Percentiles rank a stretch among this genome's conserved stretches.
phyloP scores from a whole-genome alignment of 2,329 filamentous ascomycete species.

The Colletotrichum sp. region DNA sequence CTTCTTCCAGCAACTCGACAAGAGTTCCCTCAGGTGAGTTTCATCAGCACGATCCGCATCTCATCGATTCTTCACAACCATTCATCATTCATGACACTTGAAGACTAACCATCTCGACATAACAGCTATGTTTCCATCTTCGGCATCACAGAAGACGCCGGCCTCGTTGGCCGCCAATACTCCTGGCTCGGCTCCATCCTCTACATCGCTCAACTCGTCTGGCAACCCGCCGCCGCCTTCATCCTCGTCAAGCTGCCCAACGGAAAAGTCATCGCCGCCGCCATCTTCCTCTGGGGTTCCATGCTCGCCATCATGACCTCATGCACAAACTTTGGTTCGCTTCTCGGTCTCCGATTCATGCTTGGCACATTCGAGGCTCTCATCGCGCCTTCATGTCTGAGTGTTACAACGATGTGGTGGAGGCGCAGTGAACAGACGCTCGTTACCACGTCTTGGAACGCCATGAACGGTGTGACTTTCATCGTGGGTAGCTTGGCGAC shows the following conservation, averaged over 20 bases:
- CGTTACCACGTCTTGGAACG: conserved; percentile 52
- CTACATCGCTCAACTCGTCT: conserved; percentile 37
- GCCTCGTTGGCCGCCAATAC: conserved; percentile 58
- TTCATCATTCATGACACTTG: conserved; percentile 27
- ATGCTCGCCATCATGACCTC: conserved; percentile 49
- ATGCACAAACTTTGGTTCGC: conserved; percentile 49
- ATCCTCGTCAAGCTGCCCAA: conserved; percentile 29
- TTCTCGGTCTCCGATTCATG: conserved; percentile 50
- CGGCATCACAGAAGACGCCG: conserved; percentile 58
- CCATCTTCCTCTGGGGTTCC: conserved; percentile 28
- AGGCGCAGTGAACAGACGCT: conserved; percentile 56
- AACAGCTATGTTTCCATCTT: conserved; percentile 66
- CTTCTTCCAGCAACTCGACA: conserved; percentile 64
- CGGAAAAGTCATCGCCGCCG: conserved; percentile 27
- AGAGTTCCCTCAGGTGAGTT: conserved; percentile 47
- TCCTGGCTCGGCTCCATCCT: conserved; percentile 63
- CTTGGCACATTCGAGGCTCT: conserved; percentile 52
- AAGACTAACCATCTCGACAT: not conserved
- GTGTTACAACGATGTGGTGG: conserved; percentile 62
- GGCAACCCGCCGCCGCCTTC: conserved; percentile 26
- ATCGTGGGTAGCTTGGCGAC: conserved; percentile 41
- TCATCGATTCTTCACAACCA: not conserved
- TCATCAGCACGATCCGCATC: conserved; percentile 22
- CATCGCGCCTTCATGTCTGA: conserved; percentile 57
- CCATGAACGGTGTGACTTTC: conserved; percentile 60